Evolutionary conservation across 345 rosid species (phyloP).

Genomic region (Lepidium africanum): DNA sequence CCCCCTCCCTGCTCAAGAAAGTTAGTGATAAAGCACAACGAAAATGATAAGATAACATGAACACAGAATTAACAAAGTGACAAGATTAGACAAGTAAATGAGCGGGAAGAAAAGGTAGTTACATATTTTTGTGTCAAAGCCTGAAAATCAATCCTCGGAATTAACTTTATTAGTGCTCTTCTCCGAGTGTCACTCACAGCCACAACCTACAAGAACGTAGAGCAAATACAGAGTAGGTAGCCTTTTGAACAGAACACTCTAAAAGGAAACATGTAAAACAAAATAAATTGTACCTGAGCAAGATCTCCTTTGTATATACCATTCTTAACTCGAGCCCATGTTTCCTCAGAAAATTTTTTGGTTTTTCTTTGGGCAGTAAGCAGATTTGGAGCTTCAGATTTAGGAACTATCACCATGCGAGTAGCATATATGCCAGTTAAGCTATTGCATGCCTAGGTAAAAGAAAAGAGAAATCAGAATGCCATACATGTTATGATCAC

Average conservation of each 20-base stretch:
- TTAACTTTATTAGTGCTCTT: constrained; percentile 74
- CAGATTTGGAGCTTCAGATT: constrained; percentile 55
- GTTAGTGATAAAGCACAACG: neutral
- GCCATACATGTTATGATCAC: neutral
- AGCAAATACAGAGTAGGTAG: constrained; percentile 23
- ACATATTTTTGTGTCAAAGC: constrained; percentile 79
- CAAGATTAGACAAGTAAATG: neutral
- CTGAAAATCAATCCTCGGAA: constrained; percentile 86
- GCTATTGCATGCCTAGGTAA: constrained; percentile 63
- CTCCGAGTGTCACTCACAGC: constrained; percentile 54
- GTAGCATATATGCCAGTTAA: constrained; percentile 57
- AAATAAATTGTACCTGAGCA: constrained; percentile 48
- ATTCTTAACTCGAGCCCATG: constrained; percentile 82
- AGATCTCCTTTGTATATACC: constrained; percentile 96
- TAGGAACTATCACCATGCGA: constrained; percentile 53
- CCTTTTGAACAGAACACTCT: neutral
- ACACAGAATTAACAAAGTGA: neutral
- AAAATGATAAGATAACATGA: neutral
- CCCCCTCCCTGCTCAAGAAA: constrained; percentile 70
- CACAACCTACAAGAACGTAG: constrained; percentile 48
- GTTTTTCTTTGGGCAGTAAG: constrained; percentile 46
- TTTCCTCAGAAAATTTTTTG: constrained; percentile 50
- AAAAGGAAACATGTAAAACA: neutral
- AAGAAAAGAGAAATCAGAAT: constrained; percentile 4
- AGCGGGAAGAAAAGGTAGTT: constrained; percentile 12